These are phyloP conservation scores for Trametes sp. DNA, from an alignment of 1,284 basidiomycete species.

Conservation along the genomic window DNA sequence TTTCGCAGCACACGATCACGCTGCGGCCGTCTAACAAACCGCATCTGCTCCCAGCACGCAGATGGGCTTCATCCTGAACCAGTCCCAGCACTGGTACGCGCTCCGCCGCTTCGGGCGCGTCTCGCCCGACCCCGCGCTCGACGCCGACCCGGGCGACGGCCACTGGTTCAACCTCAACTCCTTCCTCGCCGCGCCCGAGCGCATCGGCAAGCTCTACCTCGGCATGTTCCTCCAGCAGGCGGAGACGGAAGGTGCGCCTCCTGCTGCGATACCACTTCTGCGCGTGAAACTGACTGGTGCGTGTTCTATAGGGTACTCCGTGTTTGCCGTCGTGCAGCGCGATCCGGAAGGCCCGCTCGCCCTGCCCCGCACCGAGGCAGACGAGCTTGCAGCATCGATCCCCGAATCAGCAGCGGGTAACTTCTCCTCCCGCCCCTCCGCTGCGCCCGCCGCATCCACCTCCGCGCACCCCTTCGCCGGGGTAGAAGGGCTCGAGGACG, in stretches of 20 bases:
- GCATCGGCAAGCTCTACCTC: slow-evolving; percentile 86
- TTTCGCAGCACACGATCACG: neutral
- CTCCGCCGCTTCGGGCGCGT: slow-evolving; percentile 81
- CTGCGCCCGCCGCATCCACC: slow-evolving; percentile 29
- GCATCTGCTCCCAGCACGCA: slow-evolving; percentile 62
- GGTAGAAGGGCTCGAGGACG: slow-evolving; percentile 69
- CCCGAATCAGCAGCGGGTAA: slow-evolving; percentile 54
- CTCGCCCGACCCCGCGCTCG: slow-evolving; percentile 43
- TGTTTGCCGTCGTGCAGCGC: slow-evolving; percentile 77
- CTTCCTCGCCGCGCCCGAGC: slow-evolving; percentile 74
- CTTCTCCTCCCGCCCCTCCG: slow-evolving; percentile 20
- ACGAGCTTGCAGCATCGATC: slow-evolving; percentile 67
- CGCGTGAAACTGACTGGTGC: neutral
- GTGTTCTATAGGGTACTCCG: slow-evolving; percentile 77
- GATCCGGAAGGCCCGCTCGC: slow-evolving; percentile 55
- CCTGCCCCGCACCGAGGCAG: slow-evolving; percentile 70
- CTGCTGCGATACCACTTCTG: neutral
- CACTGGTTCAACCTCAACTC: slow-evolving; percentile 96
- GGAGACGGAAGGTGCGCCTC: slow-evolving; percentile 73
- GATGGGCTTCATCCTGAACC: slow-evolving; percentile 89
- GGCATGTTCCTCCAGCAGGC: slow-evolving; percentile 89
- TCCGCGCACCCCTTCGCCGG: slow-evolving; percentile 19
- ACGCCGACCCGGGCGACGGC: slow-evolving; percentile 57
- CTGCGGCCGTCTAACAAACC: slow-evolving; percentile 10
- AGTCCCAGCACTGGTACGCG: slow-evolving; percentile 89